Evolutionary conservation across 2,329 filamentous ascomycete species (phyloP).

Genomic region (Clonostachys sp.): DNA sequence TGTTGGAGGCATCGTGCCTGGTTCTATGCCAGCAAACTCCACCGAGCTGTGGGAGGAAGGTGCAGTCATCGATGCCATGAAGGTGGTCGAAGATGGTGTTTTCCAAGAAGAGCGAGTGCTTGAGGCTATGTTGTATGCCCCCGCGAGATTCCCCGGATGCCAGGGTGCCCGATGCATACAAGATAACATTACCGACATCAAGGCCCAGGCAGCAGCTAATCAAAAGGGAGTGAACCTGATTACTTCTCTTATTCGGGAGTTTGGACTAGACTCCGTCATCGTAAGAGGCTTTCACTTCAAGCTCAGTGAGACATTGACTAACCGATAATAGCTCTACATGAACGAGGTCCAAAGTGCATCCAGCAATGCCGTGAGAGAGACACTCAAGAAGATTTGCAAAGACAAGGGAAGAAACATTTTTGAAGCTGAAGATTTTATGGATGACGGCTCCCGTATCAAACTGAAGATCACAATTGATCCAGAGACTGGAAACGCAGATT

Average conservation of each 20-base stretch:
- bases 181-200: conserved; percentile 37
- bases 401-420: conserved; percentile 10
- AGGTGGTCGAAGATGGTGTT: conserved; percentile 24
- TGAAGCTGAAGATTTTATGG: conserved; percentile 21
- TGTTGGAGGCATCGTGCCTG: conserved; percentile 38
- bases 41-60: conserved; percentile 37
- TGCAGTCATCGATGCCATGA: conserved; percentile 27
- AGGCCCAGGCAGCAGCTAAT: conserved; percentile 37
- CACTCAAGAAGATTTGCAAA: conserved; percentile 37
- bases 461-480: conserved; percentile 22
- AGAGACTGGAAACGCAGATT: conserved; percentile 18
- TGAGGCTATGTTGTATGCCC: conserved; percentile 12
- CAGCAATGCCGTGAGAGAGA: conserved; percentile 22
- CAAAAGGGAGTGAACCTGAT: conserved; percentile 28
- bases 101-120: conserved; percentile 46
- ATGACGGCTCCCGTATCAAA: conserved; percentile 26
- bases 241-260: conserved; percentile 23
- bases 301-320: too few species aligned
- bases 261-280: conserved; percentile 16
- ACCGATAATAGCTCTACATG: conserved; percentile 23
- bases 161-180: conserved; percentile 25
- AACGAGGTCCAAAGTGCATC: conserved; percentile 26
- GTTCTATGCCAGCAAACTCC: conserved; percentile 33
- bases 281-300: background rate
- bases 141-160: conserved; percentile 25